A percentile compares a stretch with the other conserved stretches of the same genome.
Evolutionary conservation across 768 basidiomycete species (phyloP).

Genomic region (Amanita pallidorosea): DNA sequence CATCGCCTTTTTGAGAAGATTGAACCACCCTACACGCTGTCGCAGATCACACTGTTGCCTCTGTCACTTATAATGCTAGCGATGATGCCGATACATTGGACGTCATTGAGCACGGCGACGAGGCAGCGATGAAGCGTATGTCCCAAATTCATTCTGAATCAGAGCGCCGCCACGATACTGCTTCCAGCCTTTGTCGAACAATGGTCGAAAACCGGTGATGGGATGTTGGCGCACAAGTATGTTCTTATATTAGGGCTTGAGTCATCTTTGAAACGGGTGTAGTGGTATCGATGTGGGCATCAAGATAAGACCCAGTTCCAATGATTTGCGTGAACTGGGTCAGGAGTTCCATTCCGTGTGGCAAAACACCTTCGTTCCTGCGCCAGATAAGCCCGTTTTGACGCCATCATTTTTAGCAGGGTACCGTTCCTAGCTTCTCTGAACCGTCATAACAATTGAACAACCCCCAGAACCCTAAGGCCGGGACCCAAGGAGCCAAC

Average conservation of each 20-base stretch:
- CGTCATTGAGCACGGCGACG: constrained; percentile 27
- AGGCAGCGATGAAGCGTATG: constrained; percentile 30
- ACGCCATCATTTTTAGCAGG: constrained; percentile 28
- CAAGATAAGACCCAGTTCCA: constrained; percentile 40
- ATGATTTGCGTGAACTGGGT: constrained; percentile 40
- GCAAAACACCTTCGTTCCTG: constrained; percentile 36
- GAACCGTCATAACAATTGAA: not conserved
- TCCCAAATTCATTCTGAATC: not conserved
- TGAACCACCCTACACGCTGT: not conserved
- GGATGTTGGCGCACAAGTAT: constrained; percentile 46
- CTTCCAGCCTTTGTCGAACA: constrained; percentile 13
- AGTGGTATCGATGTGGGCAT: constrained; percentile 46
- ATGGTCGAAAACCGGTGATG: constrained; percentile 27
- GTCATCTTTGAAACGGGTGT: constrained; percentile 9
- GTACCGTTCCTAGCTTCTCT: constrained; percentile 16
- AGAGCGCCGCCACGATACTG: not conserved
- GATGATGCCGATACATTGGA: constrained; percentile 41
- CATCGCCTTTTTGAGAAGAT: not conserved
- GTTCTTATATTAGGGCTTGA: constrained; percentile 4
- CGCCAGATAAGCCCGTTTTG: constrained; percentile 46
- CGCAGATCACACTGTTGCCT: constrained; percentile 29
- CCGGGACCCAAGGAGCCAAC: constrained; percentile 10
- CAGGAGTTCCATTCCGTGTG: constrained; percentile 37
- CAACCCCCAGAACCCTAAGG: constrained; percentile 9
- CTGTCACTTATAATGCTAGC: constrained; percentile 29